Evolutionary conservation across 164 flowering plant species (phyloP), one percentile per base, ranked within the genome.

Genomic region (Magnolia sinica): DNA sequence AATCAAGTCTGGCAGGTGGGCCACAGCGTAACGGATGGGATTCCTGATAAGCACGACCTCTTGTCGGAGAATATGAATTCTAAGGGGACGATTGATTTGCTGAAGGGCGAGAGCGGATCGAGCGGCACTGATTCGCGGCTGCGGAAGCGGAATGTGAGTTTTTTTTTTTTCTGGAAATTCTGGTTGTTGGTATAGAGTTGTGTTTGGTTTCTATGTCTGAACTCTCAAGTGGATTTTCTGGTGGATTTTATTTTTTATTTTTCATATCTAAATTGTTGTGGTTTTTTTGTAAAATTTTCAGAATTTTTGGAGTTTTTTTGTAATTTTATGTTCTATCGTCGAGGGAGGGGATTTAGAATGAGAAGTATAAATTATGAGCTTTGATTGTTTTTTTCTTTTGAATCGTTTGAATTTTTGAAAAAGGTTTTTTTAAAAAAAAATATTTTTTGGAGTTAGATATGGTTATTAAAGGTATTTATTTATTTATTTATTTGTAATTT

Each of bases 1-100:
- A 91, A 92, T 78, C 93, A 92, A 76, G 89, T 93, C 7, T 95
- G 98, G 98, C 98, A 95, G 81, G 94, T 90, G 31, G 98, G 98
- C 2, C 23, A 78, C 7, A 11, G 76, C 19, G 87, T 91, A 1
- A 67, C 80, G 18, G 67, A 73, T 10, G 89, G 83, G 3, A 8
- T 69, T 18, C 93, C 90, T 4, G 70, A 68, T 29, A 76, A 61
- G 67, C 98, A 92, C 78, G 85, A n/a, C 0, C 77, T 90, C 31
- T 71, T 24, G 64, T 8, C 80, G 7, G 89, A 66, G 49, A 92
- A 92, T 78, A 52, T 87, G 80, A 77, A 78, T 2, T 59, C 95
- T 0, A 87, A 77, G 71, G 94, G 85, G 31, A 83, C 76, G 4
- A 67, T 94, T 4, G 86, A 85, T 77, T 74, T 91, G 85, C 50